Conservation (phyloP, 2,329 filamentous ascomycete species). For the Acarospora socialis region DNA sequence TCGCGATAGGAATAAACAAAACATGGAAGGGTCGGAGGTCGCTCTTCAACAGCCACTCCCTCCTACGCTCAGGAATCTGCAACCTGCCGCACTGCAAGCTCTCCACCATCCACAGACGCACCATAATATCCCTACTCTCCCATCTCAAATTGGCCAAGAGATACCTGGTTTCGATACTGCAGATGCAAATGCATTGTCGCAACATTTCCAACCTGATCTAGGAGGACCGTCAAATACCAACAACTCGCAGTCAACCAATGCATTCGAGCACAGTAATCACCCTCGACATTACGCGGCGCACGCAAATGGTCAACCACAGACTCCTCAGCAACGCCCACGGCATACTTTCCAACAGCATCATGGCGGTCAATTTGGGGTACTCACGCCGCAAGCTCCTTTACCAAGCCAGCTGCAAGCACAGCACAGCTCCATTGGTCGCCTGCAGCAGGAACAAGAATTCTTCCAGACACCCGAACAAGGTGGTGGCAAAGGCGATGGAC, state of each 20-base stretch:
- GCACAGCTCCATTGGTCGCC: conserved; percentile 11
- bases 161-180: conserved; percentile 15
- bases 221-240: no score
- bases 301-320: no score
- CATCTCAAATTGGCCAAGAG: conserved; percentile 16
- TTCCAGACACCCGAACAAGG: conserved; percentile 8
- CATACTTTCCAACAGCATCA: conserved; percentile 16
- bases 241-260: no score
- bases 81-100: conserved; percentile 14
- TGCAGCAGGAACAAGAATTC: conserved; percentile 13
- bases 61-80: conserved; percentile 13
- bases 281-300: no score
- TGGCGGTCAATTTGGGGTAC: conserved; percentile 16
- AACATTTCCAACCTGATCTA: no score
- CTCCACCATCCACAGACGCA: conserved; percentile 18
- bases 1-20: no score
- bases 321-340: conserved; percentile 7
- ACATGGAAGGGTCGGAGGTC: conserved; percentile 20
- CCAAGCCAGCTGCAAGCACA: conserved; percentile 15
- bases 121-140: no score
- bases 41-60: conserved; percentile 14
- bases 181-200: conserved; percentile 19
- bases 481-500: conserved; percentile 11
- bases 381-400: conserved; percentile 15
- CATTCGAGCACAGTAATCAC: no score